phyloP scores from a whole-genome alignment of 2,329 filamentous ascomycete genomes.

The Pseudogymnoascus sp. region DNA sequence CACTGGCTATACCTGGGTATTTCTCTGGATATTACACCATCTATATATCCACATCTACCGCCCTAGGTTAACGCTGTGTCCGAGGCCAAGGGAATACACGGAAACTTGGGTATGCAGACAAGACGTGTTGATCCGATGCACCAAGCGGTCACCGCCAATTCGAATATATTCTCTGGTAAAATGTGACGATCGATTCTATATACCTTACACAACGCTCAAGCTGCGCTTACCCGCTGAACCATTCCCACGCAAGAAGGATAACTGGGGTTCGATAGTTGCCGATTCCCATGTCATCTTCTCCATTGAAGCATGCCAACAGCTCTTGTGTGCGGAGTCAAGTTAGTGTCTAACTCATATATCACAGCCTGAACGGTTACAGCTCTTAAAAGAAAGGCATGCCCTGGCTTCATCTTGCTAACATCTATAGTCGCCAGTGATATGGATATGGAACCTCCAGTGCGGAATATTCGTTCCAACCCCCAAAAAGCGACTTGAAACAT shows the following conservation, averaged over 20 bases:
- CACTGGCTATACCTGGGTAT: neutral
- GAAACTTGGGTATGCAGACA: neutral
- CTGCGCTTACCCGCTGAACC: neutral
- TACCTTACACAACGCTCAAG: neutral
- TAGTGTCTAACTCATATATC: neutral
- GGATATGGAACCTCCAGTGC: neutral
- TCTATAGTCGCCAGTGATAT: neutral
- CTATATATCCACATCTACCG: slow-evolving; percentile 5
- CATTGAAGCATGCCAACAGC: neutral
- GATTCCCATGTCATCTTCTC: neutral
- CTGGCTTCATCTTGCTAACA: neutral
- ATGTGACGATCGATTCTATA: neutral
- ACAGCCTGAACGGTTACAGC: neutral
- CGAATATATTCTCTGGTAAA: neutral
- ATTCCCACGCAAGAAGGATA: neutral
- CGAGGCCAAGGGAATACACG: neutral
- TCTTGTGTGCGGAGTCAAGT: neutral
- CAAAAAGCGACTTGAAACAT: neutral
- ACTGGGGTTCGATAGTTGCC: neutral
- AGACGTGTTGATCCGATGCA: neutral
- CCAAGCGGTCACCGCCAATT: neutral
- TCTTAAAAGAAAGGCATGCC: neutral
- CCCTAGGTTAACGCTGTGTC: neutral
- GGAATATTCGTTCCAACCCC: neutral
- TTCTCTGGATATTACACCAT: slow-evolving; percentile 6